Conservation (phyloP, 192 early-diverging fungal species). For the Backusella australiensis region DNA sequence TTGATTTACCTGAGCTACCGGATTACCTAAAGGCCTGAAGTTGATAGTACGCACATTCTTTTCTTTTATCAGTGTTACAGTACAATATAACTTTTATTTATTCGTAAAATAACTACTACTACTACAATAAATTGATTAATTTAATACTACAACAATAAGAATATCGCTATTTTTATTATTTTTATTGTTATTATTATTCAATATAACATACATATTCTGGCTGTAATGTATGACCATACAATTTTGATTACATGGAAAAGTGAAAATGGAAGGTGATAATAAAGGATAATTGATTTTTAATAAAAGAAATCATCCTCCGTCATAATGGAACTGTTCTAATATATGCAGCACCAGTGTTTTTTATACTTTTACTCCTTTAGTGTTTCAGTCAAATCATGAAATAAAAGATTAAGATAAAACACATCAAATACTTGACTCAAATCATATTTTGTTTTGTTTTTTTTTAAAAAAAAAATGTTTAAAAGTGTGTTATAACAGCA, state of each 20-base stretch:
- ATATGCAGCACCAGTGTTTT: neutral
- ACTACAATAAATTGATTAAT: neutral
- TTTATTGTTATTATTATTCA: neutral
- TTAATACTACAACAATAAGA: neutral
- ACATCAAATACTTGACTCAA: neutral
- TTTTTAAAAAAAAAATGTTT: neutral
- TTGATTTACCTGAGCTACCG: neutral
- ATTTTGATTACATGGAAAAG: neutral
- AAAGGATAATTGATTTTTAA: neutral
- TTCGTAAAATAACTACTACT: neutral
- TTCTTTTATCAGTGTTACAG: conserved; percentile 1
- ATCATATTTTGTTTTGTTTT: neutral
- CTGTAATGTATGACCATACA: neutral
- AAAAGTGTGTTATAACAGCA: neutral
- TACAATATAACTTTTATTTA: neutral
- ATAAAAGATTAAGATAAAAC: neutral
- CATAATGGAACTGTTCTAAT: neutral
- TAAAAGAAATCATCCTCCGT: neutral
- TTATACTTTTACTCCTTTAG: neutral
- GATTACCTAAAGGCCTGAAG: neutral
- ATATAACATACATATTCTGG: too few relatives aligned
- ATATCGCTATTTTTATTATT: neutral
- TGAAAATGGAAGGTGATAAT: neutral
- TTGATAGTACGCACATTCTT: neutral
- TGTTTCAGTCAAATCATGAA: neutral